Percentiles rank a stretch among this genome's conserved stretches.
Conservation (phyloP, 306 rosid genomes). For the Casuarina glauca region DNA sequence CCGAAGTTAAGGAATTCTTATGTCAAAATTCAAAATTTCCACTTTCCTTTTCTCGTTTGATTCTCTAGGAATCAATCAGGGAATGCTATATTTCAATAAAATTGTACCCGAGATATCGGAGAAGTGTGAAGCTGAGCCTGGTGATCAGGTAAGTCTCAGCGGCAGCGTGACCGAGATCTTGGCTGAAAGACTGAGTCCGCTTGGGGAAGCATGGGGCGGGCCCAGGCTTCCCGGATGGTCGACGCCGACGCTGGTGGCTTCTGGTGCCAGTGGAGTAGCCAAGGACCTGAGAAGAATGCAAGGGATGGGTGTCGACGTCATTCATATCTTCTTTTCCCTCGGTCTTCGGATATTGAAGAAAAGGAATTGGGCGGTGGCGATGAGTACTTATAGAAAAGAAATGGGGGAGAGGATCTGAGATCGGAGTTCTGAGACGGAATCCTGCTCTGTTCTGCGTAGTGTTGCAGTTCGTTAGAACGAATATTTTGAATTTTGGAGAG, state of each 20-base stretch:
- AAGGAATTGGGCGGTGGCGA: neutral
- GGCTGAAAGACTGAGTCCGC: neutral
- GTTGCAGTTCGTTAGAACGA: neutral
- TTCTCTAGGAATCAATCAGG: neutral
- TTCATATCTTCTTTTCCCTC: neutral
- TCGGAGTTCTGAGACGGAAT: neutral
- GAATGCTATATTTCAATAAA: neutral
- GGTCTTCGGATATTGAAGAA: neutral
- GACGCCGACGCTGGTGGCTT: neutral
- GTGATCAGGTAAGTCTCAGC: constrained; percentile 2
- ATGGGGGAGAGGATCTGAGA: neutral
- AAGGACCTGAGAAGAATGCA: neutral
- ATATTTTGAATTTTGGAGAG: neutral
- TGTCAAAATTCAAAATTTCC: neutral
- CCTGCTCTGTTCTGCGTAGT: neutral
- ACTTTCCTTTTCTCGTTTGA: neutral
- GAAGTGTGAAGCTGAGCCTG: constrained; percentile 1
- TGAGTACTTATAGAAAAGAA: neutral
- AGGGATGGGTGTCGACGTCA: neutral
- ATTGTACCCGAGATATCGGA: neutral
- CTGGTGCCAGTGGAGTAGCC: neutral
- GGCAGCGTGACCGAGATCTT: neutral
- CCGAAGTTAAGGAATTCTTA: neutral
- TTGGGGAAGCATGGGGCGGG: neutral
- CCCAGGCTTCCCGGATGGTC: neutral